These are phyloP conservation scores for Tricholoma saponaceum DNA, from an alignment of 768 basidiomycete genomes.

Conservation along the genomic window DNA sequence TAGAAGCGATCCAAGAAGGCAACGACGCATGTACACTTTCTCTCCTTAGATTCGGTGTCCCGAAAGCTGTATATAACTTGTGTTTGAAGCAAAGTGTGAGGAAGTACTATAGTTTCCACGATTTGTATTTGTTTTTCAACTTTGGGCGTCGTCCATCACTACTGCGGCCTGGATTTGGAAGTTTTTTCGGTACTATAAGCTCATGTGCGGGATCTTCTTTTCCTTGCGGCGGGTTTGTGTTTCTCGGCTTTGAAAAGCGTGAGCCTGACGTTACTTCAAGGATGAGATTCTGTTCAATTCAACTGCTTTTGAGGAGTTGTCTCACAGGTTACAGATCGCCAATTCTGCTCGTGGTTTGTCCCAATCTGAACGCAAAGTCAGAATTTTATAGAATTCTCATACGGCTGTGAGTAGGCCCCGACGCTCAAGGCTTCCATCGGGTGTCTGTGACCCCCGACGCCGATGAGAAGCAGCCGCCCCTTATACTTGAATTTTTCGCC, in stretches of 20 bases:
- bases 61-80: background rate
- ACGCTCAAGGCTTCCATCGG: slow-evolving; percentile 41
- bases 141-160: too few species aligned
- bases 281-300: slow-evolving; percentile 15
- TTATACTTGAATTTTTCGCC: slow-evolving; percentile 55
- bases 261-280: slow-evolving; percentile 13
- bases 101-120: too few species aligned
- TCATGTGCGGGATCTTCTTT: slow-evolving; percentile 74
- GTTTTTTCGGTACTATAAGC: slow-evolving; percentile 12
- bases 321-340: slow-evolving; percentile 35
- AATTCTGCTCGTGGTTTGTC: slow-evolving; percentile 58
- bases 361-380: background rate
- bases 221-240: slow-evolving; percentile 22
- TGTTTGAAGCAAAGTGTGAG: background rate
- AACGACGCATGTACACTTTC: background rate
- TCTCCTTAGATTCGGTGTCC: background rate
- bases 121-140: background rate
- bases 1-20: slow-evolving; percentile 7
- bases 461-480: background rate
- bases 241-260: background rate
- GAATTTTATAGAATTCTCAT: background rate
- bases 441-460: slow-evolving; percentile 12
- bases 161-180: background rate
- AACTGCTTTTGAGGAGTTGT: slow-evolving; percentile 18
- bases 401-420: slow-evolving; percentile 50